Evolutionary conservation across 345 rosid genomes (phyloP).

Genomic region (Populus euphratica): DNA sequence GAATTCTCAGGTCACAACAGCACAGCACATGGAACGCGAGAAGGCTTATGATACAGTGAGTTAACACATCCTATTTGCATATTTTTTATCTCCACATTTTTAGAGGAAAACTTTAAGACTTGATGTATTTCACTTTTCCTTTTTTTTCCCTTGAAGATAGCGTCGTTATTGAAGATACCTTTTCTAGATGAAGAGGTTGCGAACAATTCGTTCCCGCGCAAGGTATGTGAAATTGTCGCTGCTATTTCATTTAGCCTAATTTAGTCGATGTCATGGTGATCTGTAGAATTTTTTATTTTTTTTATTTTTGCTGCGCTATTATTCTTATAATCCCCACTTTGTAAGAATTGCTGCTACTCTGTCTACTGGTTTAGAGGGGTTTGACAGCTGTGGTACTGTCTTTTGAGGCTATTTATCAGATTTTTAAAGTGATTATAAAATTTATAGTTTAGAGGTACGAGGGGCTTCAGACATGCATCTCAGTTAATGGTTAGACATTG

Average conservation of each 20-base stretch:
- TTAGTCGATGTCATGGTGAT: background rate
- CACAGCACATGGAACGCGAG: constrained; percentile 75
- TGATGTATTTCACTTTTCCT: background rate
- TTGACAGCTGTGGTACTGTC: background rate
- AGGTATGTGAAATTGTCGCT: constrained; percentile 35
- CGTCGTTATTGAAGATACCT: constrained; percentile 82
- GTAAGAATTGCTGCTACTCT: background rate
- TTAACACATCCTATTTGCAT: background rate
- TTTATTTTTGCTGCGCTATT: background rate
- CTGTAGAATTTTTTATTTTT: background rate
- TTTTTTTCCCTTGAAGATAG: constrained; percentile 40
- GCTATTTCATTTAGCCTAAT: background rate
- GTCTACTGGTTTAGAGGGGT: background rate
- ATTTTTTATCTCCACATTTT: background rate
- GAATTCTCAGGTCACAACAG: constrained; percentile 71
- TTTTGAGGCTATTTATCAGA: background rate
- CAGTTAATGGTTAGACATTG: background rate
- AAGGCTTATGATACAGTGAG: constrained; percentile 80
- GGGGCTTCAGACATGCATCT: background rate
- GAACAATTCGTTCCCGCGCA: constrained; percentile 63
- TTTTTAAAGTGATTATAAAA: background rate
- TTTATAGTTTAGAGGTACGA: background rate
- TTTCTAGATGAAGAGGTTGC: constrained; percentile 72
- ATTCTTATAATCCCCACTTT: background rate
- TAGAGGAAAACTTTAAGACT: background rate